Conservation (phyloP, 2,329 filamentous ascomycete species). For the Fusarium avenaceum region DNA sequence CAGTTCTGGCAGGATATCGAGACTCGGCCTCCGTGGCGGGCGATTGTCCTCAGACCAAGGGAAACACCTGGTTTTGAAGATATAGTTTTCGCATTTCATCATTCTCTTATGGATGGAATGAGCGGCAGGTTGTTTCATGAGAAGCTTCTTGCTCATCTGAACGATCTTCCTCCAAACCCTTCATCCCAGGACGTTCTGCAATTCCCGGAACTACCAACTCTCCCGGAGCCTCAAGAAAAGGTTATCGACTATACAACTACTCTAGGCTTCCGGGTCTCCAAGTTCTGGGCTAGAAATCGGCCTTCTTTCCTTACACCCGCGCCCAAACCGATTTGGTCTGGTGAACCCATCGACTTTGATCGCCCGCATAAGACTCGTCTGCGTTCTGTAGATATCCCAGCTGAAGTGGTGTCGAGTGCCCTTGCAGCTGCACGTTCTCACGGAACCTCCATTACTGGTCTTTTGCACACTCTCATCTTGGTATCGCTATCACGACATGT, state of each 20-base stretch:
- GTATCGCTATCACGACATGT: conserved; percentile 58
- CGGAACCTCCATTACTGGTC: conserved; percentile 61
- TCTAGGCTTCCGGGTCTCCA: conserved; percentile 56
- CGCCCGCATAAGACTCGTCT: conserved; percentile 55
- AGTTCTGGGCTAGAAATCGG: conserved; percentile 57
- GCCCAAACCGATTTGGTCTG: conserved; percentile 56
- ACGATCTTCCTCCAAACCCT: conserved; percentile 28
- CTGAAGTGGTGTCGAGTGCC: conserved; percentile 50
- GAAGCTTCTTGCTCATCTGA: conserved; percentile 60
- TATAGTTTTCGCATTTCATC: conserved; percentile 65
- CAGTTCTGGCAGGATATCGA: conserved; percentile 58
- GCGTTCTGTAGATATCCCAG: conserved; percentile 54
- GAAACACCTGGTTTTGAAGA: conserved; percentile 51
- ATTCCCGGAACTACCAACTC: conserved; percentile 50
- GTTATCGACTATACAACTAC: conserved; percentile 58
- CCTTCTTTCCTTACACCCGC: conserved; percentile 56
- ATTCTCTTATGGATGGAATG: conserved; percentile 66
- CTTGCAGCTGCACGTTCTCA: conserved; percentile 58
- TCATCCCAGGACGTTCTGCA: conserved; percentile 21
- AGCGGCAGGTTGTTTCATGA: conserved; percentile 64
- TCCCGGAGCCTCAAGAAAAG: conserved; percentile 59
- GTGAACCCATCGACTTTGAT: conserved; percentile 53
- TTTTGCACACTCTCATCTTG: conserved; percentile 63
- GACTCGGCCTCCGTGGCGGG: conserved; percentile 62
- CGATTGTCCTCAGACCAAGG: conserved; percentile 54